Percentiles rank a stretch among this genome's conserved stretches.
Conservation (phyloP, 2,329 filamentous ascomycete genomes). For the Fusarium hainanense region DNA sequence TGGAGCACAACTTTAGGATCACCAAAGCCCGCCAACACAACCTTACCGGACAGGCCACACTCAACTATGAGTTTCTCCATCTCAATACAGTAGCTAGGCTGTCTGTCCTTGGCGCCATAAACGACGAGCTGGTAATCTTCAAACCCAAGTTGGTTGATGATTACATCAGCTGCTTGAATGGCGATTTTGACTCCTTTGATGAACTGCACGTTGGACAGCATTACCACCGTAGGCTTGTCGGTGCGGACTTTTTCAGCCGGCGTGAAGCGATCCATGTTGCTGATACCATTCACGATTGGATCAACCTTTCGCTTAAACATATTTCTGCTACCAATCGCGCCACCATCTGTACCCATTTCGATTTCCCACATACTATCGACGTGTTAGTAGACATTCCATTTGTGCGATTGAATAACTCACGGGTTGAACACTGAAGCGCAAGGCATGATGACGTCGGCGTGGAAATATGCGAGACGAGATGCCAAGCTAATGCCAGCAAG, state of each 20-base stretch:
- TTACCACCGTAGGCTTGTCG: conserved; percentile 32
- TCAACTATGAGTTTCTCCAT: conserved; percentile 39
- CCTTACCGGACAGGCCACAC: conserved; percentile 16
- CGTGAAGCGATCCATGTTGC: conserved; percentile 33
- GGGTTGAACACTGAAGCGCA: conserved; percentile 39
- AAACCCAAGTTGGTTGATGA: conserved; percentile 34
- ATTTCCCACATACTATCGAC: conserved; percentile 31
- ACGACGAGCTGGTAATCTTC: conserved; percentile 33
- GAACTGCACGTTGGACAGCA: conserved; percentile 38
- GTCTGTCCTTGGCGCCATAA: conserved; percentile 36
- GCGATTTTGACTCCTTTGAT: conserved; percentile 39
- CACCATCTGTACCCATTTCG: conserved; percentile 35
- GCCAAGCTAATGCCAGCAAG: conserved; percentile 34
- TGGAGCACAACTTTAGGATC: conserved; percentile 34
- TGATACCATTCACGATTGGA: conserved; percentile 38
- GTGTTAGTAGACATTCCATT: background rate
- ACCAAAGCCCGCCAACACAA: conserved; percentile 34
- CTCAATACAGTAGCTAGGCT: conserved; percentile 33
- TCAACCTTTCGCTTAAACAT: conserved; percentile 34
- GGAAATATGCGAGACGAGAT: conserved; percentile 36
- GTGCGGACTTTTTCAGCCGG: conserved; percentile 37
- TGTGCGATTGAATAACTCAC: background rate
- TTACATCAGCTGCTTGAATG: conserved; percentile 35
- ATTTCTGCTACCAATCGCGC: conserved; percentile 25
- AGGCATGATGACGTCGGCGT: conserved; percentile 38